Evolutionary conservation across 2,329 filamentous ascomycete genomes (phyloP).

Genomic region (Teratosphaeria pseudoeucalypti): DNA sequence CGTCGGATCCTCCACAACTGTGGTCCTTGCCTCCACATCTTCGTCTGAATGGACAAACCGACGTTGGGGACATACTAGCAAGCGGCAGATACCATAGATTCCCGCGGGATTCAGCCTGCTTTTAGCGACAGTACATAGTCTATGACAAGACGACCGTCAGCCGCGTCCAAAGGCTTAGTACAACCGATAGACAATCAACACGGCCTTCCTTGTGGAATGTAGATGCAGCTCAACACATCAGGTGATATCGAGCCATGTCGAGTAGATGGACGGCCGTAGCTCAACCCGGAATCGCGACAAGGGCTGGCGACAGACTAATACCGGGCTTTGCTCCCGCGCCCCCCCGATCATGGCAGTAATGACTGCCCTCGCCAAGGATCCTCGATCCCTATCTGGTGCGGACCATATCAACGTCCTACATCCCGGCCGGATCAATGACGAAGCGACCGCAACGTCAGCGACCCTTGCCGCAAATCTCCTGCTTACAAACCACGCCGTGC

Average conservation of each 20-base stretch:
- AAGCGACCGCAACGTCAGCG: background rate
- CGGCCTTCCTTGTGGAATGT: no score
- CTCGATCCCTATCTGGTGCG: background rate
- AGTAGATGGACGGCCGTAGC: no score
- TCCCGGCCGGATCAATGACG: background rate
- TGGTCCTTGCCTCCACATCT: background rate
- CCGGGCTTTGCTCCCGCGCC: no score
- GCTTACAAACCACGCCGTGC: background rate
- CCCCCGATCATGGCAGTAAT: background rate
- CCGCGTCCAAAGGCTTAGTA: no score
- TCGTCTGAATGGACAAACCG: background rate
- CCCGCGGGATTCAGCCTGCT: background rate
- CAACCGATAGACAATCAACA: no score
- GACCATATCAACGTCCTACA: background rate
- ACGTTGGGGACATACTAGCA: background rate
- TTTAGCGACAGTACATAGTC: background rate
- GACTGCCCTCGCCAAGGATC: no score
- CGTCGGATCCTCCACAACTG: background rate
- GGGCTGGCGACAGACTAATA: no score
- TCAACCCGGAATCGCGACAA: no score
- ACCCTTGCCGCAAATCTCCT: background rate
- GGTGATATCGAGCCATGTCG: no score
- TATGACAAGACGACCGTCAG: no score
- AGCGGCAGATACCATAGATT: background rate
- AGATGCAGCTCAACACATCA: no score